Base-by-base conservation (phyloP, 2,329 filamentous ascomycete genomes). In the Fusarium sp. region DNA sequence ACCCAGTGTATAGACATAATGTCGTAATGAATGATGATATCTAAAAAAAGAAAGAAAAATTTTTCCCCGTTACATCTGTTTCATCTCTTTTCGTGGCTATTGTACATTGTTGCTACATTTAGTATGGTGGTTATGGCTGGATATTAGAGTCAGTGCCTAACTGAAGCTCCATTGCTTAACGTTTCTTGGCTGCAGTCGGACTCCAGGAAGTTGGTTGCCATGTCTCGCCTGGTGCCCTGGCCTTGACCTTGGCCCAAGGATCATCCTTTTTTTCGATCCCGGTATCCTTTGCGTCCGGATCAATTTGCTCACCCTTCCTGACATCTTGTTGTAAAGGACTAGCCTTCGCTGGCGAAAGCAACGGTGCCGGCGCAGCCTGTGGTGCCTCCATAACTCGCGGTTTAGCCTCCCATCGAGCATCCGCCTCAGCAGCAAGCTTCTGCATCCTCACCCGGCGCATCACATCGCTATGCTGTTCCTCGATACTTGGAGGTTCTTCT, bases 201-300 rank as follows among this genome's bases (percentile, higher is more conserved):
- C 78, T 82, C 91, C 91, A 93, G 6, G 88, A 81, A 50, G 87
- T 77, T 0, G 91, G 91, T 79, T 92, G 89, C 90, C 90, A 93
- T n/a, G 81, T 83, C 77, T 92, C 90, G 58, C 90, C 85, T 0
- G 89, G 88, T 0, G 84, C 85, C 23, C 75, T 74, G 2, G 78
- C 71, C 40, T 66, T 83, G 2, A 85, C 83, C 69, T 83, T 85
- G 33, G 86, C 86, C 90, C 90, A 92, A 5, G 90, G 90, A 76
- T 91, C 85, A 3, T 81, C 73, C 6, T 67, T 67, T 2, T 75
- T 72, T 18, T 74, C 62, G 33, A 64, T 57, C 38, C 62, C 30
- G 26, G 18, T 50, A 20, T 60, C 50, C 35, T 61, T 67, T 44
- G 53, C 59, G 50, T 35, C 18, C 32, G 41, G 17, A 42, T 60